Conservation (phyloP, 2,329 filamentous ascomycete genomes). For the Diaporthe ilicicola region DNA sequence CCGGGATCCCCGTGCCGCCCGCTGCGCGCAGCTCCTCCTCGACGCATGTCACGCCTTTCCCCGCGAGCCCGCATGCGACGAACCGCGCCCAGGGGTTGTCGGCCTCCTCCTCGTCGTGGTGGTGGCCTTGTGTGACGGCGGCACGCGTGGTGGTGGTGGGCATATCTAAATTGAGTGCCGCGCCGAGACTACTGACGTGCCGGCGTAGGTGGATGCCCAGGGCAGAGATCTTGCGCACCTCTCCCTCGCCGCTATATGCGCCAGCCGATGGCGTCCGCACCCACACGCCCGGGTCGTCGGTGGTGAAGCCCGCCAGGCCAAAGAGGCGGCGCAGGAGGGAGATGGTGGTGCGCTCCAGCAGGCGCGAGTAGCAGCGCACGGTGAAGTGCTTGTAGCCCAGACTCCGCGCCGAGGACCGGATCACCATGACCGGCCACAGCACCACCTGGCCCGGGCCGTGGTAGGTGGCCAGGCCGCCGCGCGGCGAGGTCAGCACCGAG, state of each 20-base stretch:
- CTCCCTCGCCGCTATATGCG: background rate
- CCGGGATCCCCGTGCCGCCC: slow-evolving; percentile 20
- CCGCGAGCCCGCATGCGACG: slow-evolving; percentile 87
- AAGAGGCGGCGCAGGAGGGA: slow-evolving; percentile 65
- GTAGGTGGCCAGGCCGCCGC: slow-evolving; percentile 92
- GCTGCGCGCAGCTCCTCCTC: slow-evolving; percentile 55
- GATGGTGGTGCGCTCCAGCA: slow-evolving; percentile 81
- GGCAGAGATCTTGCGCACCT: slow-evolving; percentile 81
- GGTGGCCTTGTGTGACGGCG: background rate
- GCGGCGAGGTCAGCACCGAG: slow-evolving; percentile 74
- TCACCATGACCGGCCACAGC: slow-evolving; percentile 90
- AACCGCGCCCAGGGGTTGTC: slow-evolving; percentile 73
- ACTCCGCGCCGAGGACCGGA: slow-evolving; percentile 60
- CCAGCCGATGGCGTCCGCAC: slow-evolving; percentile 45
- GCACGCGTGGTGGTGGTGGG: slow-evolving; percentile 50
- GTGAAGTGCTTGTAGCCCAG: slow-evolving; percentile 61
- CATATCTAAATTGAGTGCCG: slow-evolving; percentile 80
- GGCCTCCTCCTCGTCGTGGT: slow-evolving; percentile 55
- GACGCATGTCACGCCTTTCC: slow-evolving; percentile 81
- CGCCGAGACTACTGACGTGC: slow-evolving; percentile 83
- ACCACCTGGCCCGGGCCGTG: slow-evolving; percentile 94
- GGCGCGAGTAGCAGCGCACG: slow-evolving; percentile 78
- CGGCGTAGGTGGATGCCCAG: slow-evolving; percentile 90
- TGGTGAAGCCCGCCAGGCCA: slow-evolving; percentile 69
- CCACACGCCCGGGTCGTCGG: slow-evolving; percentile 88